Base-by-base conservation (phyloP, 768 basidiomycete genomes). In the Tubosaeta brunneosetosa region DNA sequence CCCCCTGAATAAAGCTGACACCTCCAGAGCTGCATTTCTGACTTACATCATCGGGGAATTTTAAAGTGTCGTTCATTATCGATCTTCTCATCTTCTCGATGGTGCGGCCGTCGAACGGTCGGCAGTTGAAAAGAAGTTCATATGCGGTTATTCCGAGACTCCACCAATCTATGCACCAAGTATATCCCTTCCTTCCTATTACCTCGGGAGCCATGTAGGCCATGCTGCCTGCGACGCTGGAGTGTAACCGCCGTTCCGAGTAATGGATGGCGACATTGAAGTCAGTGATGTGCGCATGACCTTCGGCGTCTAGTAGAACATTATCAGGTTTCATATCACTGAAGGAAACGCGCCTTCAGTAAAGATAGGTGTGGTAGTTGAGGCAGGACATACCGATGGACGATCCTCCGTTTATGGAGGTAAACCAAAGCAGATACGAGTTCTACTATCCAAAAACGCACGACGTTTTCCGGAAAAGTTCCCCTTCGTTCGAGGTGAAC, bases 191-290 rank as follows among this genome's bases (percentile, higher is more conserved):
- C 64, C 89, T 86, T 47, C 81, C 83, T 41, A 97, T 78, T n/a
- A 99, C 88, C 69, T 99, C 93, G 0, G 95, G 94, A 10, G 94
- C 94, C 97, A 99, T 99, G 73, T 99, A 99, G 0, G 97, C 95
- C 92, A 99, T 94, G 64, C 91, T 94, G 4, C 97, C 97, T 7
- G 97, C 95, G 14, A 99, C 89, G 54, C 91, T 92, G 0, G 91
- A 93, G 69, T 98, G 86, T 55, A 88, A 64, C 33, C 94, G 81
- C 48, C 86, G 79, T 54, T 91, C 89, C 11, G 94, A 95, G 67
- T 93, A 97, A 69, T 98, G 95, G 8, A 98, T 95, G 22, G 95
- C 97, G 59, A 99, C 94, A 64, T 99, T 99, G 75, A 99, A 97
- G 73, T 99, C 97, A 9, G 97, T 98, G 61, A 99, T 76, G 66